Evolutionary conservation across 768 basidiomycete genomes (phyloP).

Genomic region (Paxillus involutus): DNA sequence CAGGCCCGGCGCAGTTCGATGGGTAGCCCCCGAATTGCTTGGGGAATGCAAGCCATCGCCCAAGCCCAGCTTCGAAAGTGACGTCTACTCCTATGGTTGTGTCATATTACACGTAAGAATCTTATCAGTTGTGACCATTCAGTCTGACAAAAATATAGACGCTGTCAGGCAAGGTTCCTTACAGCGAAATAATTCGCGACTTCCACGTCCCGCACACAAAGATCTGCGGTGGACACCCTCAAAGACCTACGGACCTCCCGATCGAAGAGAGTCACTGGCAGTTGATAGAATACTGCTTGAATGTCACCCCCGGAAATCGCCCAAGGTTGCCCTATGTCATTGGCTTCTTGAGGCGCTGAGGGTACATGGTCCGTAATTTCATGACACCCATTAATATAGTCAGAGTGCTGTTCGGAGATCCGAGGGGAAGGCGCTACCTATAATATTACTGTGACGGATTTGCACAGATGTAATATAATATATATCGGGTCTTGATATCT

Average conservation of each 20-base stretch:
- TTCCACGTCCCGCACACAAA: neutral
- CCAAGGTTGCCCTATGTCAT: neutral
- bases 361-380: too few species aligned
- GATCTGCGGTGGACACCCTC: neutral
- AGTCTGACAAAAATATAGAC: neutral
- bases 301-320: neutral
- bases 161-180: conserved; percentile 6
- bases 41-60: neutral
- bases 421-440: too few species aligned
- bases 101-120: conserved; percentile 19
- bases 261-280: conserved; percentile 2
- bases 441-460: too few species aligned
- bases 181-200: neutral
- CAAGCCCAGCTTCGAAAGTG: conserved; percentile 2
- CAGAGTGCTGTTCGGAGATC: neutral
- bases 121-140: neutral
- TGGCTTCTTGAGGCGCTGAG: neutral
- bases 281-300: conserved; percentile 8
- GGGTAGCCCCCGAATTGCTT: conserved; percentile 19
- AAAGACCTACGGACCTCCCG: neutral
- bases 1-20: conserved; percentile 10
- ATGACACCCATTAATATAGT: neutral
- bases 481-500: too few species aligned
- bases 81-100: conserved; percentile 22
- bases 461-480: too few species aligned